Conservation (phyloP, 306 rosid genomes). For the Alnus rubra region DNA sequence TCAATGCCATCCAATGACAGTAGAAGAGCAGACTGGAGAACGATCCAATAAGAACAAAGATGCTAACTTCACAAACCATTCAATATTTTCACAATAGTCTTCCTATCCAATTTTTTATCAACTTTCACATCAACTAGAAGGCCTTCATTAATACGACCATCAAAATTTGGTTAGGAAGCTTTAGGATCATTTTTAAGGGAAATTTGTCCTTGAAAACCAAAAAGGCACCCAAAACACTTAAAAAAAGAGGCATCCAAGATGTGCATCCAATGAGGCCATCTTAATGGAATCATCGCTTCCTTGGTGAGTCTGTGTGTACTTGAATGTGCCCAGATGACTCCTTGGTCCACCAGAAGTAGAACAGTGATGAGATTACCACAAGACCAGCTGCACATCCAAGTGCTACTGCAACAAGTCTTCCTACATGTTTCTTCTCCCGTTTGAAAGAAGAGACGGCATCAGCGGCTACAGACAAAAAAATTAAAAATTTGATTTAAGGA, state of each 20-base stretch:
- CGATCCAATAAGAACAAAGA: neutral
- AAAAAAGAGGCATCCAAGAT: neutral
- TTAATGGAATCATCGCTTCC: neutral
- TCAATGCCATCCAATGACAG: neutral
- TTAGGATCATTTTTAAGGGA: neutral
- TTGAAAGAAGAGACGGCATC: conserved; percentile 11
- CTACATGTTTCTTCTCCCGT: conserved; percentile 27
- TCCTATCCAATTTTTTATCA: neutral
- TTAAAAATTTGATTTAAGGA: too few relatives aligned
- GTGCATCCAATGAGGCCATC: neutral
- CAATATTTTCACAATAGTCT: neutral
- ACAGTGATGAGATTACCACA: conserved; percentile 13
- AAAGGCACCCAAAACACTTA: neutral
- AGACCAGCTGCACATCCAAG: conserved; percentile 31
- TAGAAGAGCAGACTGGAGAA: neutral
- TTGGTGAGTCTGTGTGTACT: conserved; percentile 14
- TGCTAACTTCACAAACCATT: neutral
- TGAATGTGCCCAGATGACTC: conserved; percentile 6
- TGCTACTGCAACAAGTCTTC: conserved; percentile 27
- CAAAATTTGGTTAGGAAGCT: neutral
- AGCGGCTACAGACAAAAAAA: neutral
- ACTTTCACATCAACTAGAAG: neutral
- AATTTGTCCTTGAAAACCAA: neutral
- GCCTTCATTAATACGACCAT: neutral
- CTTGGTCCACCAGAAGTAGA: conserved; percentile 28